phyloP scores from a whole-genome alignment of 2,329 filamentous ascomycete species.

The Diaporthe longicolla region DNA sequence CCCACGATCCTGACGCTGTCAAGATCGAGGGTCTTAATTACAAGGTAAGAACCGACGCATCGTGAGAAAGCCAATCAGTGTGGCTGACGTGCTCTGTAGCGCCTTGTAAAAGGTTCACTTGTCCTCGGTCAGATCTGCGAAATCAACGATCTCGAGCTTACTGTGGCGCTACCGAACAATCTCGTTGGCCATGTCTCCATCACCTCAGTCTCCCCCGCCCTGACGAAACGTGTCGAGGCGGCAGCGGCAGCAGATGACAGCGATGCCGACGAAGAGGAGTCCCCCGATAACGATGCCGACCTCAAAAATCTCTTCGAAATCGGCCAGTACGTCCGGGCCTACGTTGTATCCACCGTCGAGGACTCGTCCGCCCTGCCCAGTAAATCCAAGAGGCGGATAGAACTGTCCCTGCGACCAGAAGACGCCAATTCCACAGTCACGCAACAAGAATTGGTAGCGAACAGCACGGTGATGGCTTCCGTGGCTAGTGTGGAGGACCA shows the following conservation, averaged over 20 bases:
- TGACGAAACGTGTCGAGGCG: slow-evolving; percentile 83
- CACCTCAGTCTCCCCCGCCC: slow-evolving; percentile 86
- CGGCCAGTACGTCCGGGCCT: slow-evolving; percentile 90
- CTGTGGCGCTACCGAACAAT: slow-evolving; percentile 91
- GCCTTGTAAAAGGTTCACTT: slow-evolving; percentile 85
- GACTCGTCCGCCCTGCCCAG: slow-evolving; percentile 66
- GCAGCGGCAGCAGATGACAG: slow-evolving; percentile 71
- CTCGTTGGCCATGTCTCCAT: slow-evolving; percentile 90
- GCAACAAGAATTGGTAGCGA: slow-evolving; percentile 79
- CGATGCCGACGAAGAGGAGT: slow-evolving; percentile 66
- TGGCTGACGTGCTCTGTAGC: slow-evolving; percentile 62
- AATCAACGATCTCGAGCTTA: slow-evolving; percentile 84
- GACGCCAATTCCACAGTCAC: slow-evolving; percentile 83
- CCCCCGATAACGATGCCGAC: slow-evolving; percentile 73
- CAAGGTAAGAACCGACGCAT: slow-evolving; percentile 72
- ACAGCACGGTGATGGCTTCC: slow-evolving; percentile 87
- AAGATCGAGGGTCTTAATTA: slow-evolving; percentile 91
- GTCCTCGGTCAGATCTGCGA: slow-evolving; percentile 89
- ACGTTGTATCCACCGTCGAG: slow-evolving; percentile 83
- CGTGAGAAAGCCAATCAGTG: not conserved
- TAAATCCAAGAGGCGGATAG: slow-evolving; percentile 84
- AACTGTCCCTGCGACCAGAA: slow-evolving; percentile 85
- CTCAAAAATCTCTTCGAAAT: slow-evolving; percentile 81
- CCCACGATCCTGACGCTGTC: slow-evolving; percentile 69
- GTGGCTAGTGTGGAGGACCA: slow-evolving; percentile 96